Conservation (phyloP, 106 monocot species). For the Dendrobium catenatum region DNA sequence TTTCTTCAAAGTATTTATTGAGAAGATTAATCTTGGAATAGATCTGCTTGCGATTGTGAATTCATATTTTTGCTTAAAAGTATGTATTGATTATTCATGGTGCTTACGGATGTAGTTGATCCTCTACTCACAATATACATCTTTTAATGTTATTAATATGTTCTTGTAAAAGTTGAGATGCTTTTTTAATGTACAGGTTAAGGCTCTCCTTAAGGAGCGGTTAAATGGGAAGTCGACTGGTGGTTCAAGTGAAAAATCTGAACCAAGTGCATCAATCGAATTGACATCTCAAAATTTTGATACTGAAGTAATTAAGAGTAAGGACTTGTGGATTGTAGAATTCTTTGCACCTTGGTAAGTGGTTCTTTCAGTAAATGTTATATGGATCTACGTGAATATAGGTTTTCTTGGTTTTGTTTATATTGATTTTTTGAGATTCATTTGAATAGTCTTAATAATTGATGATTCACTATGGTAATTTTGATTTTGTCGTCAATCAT, state of each 20-base stretch:
- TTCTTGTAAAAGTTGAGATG: background rate
- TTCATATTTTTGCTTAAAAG: background rate
- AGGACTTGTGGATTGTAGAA: slow-evolving; percentile 93
- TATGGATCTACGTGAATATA: slow-evolving; percentile 1
- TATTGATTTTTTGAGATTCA: background rate
- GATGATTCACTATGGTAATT: background rate
- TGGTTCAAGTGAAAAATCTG: slow-evolving; percentile 63
- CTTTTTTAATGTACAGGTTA: slow-evolving; percentile 39
- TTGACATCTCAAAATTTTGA: slow-evolving; percentile 85
- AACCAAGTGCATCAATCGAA: slow-evolving; percentile 70
- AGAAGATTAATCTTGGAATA: background rate
- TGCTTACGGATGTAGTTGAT: background rate
- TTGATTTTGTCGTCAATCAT: background rate
- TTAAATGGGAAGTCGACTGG: slow-evolving; percentile 59
- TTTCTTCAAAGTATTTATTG: background rate
- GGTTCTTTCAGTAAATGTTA: background rate
- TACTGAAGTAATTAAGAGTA: slow-evolving; percentile 74
- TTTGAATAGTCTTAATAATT: background rate
- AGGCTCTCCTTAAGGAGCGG: slow-evolving; percentile 83
- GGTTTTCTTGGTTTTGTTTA: background rate
- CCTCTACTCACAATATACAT: background rate
- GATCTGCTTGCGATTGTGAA: background rate
- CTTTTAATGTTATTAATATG: background rate
- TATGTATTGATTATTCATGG: background rate
- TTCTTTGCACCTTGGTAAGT: slow-evolving; percentile 95